Conservation (phyloP, 768 basidiomycete species). For the Boletus rubroflammeus region DNA sequence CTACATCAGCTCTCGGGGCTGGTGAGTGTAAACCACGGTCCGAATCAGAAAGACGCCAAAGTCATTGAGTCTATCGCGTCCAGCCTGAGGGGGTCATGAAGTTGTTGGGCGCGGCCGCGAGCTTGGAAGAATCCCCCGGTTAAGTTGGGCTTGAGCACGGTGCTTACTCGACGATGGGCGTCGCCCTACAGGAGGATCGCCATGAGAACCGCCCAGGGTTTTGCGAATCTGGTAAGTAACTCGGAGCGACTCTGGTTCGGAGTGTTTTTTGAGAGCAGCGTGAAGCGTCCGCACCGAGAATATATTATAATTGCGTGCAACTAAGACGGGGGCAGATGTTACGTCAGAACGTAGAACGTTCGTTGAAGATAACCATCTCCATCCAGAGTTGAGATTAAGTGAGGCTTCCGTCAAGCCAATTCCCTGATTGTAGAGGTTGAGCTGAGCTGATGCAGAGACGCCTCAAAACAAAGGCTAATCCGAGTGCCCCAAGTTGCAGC, state of each 20-base stretch:
- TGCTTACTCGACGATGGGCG: not conserved
- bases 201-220: too few species aligned
- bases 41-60: not conserved
- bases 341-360: not conserved
- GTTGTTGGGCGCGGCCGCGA: too few species aligned
- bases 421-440: too few species aligned
- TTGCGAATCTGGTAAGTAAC: not conserved
- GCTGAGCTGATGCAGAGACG: not conserved
- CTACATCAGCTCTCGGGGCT: not conserved
- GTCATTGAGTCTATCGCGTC: too few species aligned
- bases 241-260: not conserved
- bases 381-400: too few species aligned
- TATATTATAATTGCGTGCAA: not conserved
- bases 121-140: not conserved
- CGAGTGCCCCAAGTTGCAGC: not conserved
- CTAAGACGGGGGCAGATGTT: not conserved
- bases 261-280: too few species aligned
- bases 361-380: too few species aligned
- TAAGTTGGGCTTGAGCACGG: not conserved
- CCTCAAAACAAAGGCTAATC: not conserved
- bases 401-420: too few species aligned
- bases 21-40: not conserved
- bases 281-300: not conserved
- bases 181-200: too few species aligned
- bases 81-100: too few species aligned